Evolutionary conservation across 345 rosid genomes (phyloP).

Genomic region (Citrus mangshanensis): DNA sequence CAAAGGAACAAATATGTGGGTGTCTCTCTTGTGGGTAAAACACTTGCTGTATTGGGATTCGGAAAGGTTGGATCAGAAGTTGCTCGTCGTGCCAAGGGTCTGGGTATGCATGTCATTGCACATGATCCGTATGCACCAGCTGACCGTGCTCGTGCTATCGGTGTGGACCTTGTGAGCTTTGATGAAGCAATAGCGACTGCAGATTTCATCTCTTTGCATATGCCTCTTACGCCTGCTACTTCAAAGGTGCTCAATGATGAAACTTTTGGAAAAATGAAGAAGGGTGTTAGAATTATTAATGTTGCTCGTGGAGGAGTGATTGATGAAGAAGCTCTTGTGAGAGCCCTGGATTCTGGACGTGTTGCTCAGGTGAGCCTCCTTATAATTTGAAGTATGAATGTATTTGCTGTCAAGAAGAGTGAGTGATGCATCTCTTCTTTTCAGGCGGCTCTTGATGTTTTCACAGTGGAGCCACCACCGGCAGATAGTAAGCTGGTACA

Average conservation of each 20-base stretch:
- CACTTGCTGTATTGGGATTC: constrained; percentile 76
- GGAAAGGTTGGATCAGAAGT: constrained; percentile 95
- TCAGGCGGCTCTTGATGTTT: constrained; percentile 84
- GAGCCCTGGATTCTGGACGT: constrained; percentile 75
- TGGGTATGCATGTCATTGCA: constrained; percentile 86
- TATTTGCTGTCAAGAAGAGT: neutral
- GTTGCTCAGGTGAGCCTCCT: constrained; percentile 60
- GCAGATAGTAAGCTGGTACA: constrained; percentile 69
- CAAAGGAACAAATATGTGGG: constrained; percentile 80
- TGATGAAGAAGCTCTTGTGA: constrained; percentile 84
- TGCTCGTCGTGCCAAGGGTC: constrained; percentile 86
- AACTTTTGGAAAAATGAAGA: constrained; percentile 86
- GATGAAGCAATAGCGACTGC: constrained; percentile 76
- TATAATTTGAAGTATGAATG: neutral
- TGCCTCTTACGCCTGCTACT: constrained; percentile 84
- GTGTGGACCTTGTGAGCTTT: constrained; percentile 76
- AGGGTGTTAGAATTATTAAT: constrained; percentile 78
- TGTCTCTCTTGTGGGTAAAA: constrained; percentile 85
- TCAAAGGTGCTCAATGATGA: constrained; percentile 72
- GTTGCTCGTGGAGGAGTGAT: constrained; percentile 95
- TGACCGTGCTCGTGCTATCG: constrained; percentile 84
- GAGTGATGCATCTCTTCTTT: neutral
- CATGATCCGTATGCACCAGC: constrained; percentile 91
- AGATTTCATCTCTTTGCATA: constrained; percentile 81
- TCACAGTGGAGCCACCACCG: constrained; percentile 73